Evolutionary conservation across 106 monocot species (phyloP).

Genomic region (Dioscorea zingiberensis): DNA sequence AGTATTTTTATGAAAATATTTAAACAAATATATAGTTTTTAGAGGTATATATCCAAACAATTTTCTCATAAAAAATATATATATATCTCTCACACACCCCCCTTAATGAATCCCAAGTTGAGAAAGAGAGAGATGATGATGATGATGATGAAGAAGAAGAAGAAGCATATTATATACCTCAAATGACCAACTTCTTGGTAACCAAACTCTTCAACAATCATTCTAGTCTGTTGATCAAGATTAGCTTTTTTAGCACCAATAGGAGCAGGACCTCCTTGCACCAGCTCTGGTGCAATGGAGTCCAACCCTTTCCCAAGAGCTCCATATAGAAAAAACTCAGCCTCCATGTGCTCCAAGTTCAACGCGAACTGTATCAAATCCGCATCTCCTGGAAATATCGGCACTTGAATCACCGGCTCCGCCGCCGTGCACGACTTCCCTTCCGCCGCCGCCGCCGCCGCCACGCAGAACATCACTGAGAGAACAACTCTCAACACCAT

Average conservation of each 20-base stretch:
- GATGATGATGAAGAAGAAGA: neutral
- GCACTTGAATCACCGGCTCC: too few relatives aligned
- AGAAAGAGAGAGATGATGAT: too few relatives aligned
- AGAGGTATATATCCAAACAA: neutral
- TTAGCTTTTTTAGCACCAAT: slow-evolving; percentile 45
- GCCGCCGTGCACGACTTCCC: too few relatives aligned
- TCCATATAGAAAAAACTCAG: slow-evolving; percentile 64
- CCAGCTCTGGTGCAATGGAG: slow-evolving; percentile 24
- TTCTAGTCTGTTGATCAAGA: slow-evolving; percentile 22
- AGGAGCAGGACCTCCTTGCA: slow-evolving; percentile 52
- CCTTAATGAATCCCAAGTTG: too few relatives aligned
- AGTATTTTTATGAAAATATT: too few relatives aligned
- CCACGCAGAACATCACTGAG: too few relatives aligned
- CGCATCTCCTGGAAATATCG: slow-evolving; percentile 16
- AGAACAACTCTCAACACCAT: too few relatives aligned
- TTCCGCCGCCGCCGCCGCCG: too few relatives aligned
- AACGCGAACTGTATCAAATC: slow-evolving; percentile 59
- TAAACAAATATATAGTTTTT: too few relatives aligned
- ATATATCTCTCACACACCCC: too few relatives aligned
- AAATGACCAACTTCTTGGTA: slow-evolving; percentile 79
- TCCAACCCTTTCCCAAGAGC: slow-evolving; percentile 55
- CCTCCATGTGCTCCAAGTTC: slow-evolving; percentile 66
- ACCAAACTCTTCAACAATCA: slow-evolving; percentile 43
- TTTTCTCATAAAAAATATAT: too few relatives aligned
- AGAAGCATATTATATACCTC: slow-evolving; percentile 21